Evolutionary conservation across 2,329 filamentous ascomycete genomes (phyloP), one percentile per base, ranked within the genome.

Genomic region (Monilinia fructigena): DNA sequence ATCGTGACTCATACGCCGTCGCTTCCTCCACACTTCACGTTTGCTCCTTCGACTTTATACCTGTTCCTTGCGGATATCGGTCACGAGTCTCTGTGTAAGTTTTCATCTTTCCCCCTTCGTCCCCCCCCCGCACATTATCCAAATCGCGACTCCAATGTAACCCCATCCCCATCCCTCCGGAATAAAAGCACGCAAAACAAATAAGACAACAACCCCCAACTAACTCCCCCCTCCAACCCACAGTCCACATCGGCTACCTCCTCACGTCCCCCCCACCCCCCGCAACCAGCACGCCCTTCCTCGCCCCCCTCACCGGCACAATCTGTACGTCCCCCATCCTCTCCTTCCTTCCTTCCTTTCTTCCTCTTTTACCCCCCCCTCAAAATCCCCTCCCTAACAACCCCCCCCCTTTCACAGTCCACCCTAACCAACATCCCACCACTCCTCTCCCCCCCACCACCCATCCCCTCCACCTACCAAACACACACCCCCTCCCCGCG

Each of bases 391-490:
- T 8, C 52, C 31, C 8, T 31, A 38, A 38, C n/a, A n/a, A n/a
- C n/a, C 4, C 12, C 28, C 8, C 7, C 28, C 28, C 52, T 28
- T 28, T 3, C 31, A 35, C 4, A 60, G 58, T 60, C 31, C 58
- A 60, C n/a, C 45, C 38, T 60, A 38, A 60, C 28, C 45, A 60
- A 50, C n/a, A n/a, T n/a, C n/a, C n/a, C 28, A 11, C 31, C 7
- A 26, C 28, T 2, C 3, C 16, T 16, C 28, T 28, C 52, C 28
- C 2, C 4, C 45, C 58, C n/a, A n/a, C n/a, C n/a, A n/a, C n/a
- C n/a, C n/a, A n/a, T n/a, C n/a, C n/a, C n/a, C 45, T 50, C n/a
- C 45, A 31, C 16, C 28, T 50, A 60, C 58, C 58, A 60, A 60
- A 35, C 58, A n/a, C 58, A 31, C 10, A 50, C 45, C 58, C 20